A percentile compares a stretch with the other conserved stretches of the same genome.
phyloP scores from a whole-genome alignment of 1,284 basidiomycete genomes.

The Naganishia liquefaciens region DNA sequence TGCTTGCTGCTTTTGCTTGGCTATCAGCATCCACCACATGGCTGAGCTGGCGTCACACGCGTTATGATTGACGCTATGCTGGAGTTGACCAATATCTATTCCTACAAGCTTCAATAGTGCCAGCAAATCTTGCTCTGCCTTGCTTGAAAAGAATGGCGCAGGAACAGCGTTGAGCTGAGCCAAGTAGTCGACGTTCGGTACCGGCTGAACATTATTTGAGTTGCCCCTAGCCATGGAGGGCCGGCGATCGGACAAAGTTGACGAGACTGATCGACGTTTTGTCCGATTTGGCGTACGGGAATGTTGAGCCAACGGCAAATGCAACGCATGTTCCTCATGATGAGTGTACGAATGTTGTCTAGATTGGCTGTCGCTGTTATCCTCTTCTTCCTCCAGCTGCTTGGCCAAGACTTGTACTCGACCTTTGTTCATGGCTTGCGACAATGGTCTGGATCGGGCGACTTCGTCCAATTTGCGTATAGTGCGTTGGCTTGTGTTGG shows the following conservation, averaged over 20 bases:
- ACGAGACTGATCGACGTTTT: slow-evolving; percentile 89
- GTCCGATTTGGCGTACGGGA: slow-evolving; percentile 88
- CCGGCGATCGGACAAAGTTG: slow-evolving; percentile 60
- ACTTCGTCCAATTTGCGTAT: slow-evolving; percentile 43
- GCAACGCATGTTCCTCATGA: slow-evolving; percentile 45
- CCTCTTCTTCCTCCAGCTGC: slow-evolving; percentile 46
- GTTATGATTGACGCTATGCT: slow-evolving; percentile 84
- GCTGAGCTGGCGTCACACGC: slow-evolving; percentile 92
- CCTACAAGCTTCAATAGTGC: slow-evolving; percentile 75
- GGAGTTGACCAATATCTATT: slow-evolving; percentile 90
- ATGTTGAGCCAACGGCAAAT: slow-evolving; percentile 52
- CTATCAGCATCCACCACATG: slow-evolving; percentile 94
- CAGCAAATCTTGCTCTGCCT: slow-evolving; percentile 76
- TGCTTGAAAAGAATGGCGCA: slow-evolving; percentile 80
- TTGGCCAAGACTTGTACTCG: slow-evolving; percentile 39
- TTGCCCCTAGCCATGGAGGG: slow-evolving; percentile 45
- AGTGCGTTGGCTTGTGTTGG: slow-evolving; percentile 55
- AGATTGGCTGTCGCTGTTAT: neutral
- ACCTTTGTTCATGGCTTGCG: slow-evolving; percentile 21
- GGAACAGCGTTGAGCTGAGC: slow-evolving; percentile 68
- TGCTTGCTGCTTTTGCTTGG: slow-evolving; percentile 60
- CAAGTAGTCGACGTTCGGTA: slow-evolving; percentile 62
- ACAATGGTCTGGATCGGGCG: slow-evolving; percentile 32
- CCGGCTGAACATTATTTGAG: slow-evolving; percentile 44
- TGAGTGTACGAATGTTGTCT: slow-evolving; percentile 31